Base-by-base conservation (phyloP, 2,329 filamentous ascomycete genomes). In the Phialophora macrospora region DNA sequence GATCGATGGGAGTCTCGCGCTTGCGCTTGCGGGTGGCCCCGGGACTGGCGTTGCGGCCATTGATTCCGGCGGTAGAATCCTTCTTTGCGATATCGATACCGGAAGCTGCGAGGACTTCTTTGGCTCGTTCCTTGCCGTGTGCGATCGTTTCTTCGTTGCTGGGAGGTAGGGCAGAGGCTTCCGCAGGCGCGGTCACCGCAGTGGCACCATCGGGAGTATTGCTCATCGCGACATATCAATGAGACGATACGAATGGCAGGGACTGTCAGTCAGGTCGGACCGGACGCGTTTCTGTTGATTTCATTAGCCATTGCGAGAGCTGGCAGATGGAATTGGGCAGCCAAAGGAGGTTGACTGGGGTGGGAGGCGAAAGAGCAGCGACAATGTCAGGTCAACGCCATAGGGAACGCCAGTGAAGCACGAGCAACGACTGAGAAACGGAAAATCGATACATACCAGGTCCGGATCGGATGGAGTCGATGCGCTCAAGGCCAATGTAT, bases 111-210 rank as follows among this genome's bases (percentile, higher is more conserved):
- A 87, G 79, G 60, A 86, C 79, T 46, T 85, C 84, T 75, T 85
- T 86, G 55, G 85, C 85, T 74, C 83, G 85, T 73, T 87, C 83
- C 72, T 88, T 88, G 61, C 83, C 83, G 75, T 86, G 84, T 61
- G 81, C 79, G 63, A 87, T 85, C 61, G 79, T 75, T 75, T 83
- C 80, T 34, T 58, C 62, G 55, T 61, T 63, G 64, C 34, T 63
- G 56, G 65, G 26, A 41, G 62, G 41, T 44, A 57, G 22, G 41
- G 56, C 34, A 24, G 67, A 41, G 22, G 67, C 49, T 46, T 67
- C 65, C 46, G 58, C 38, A 51, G 65, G 67, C 52, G 67, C 67
- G 60, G 65, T 60, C 17, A 66, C 67, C 34, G 62, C 62, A 65
- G 60, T 64, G 57, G 65, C 67, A 64, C 67, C 67, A 48, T 69